These are phyloP conservation scores for Cardamine chenopodiifolia DNA, from an alignment of 345 rosid genomes.

Conservation along the genomic window DNA sequence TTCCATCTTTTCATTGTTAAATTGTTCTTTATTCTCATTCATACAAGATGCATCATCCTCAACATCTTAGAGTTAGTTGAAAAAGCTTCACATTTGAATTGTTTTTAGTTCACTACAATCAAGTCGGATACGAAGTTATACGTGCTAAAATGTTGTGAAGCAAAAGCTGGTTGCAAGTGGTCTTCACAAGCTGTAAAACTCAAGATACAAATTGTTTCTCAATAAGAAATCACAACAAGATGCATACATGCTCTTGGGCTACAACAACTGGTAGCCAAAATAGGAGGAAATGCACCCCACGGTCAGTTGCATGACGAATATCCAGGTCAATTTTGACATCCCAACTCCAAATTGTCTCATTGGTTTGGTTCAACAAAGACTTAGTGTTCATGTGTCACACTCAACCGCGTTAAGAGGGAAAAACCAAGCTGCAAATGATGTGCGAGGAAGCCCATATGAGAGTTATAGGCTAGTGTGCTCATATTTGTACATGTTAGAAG, in stretches of 20 bases:
- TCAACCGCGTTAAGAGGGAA: not conserved
- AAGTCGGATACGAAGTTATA: too few relatives aligned
- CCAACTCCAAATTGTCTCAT: not conserved
- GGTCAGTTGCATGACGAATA: not conserved
- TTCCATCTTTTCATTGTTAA: not conserved
- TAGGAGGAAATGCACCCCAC: not conserved
- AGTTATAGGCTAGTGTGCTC: too few relatives aligned
- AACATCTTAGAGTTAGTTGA: too few relatives aligned
- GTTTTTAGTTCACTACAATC: too few relatives aligned
- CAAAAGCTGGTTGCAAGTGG: too few relatives aligned
- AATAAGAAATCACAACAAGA: not conserved
- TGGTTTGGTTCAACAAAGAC: not conserved
- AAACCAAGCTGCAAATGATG: too few relatives aligned
- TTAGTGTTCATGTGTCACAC: not conserved
- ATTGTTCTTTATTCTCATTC: too few relatives aligned
- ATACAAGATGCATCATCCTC: too few relatives aligned
- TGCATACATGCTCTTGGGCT: not conserved
- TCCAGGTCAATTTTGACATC: not conserved
- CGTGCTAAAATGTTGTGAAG: too few relatives aligned
- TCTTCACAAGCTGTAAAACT: too few relatives aligned
- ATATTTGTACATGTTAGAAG: too few relatives aligned
- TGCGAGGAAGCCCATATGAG: not conserved
- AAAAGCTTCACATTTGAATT: too few relatives aligned
- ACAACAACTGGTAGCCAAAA: not conserved
- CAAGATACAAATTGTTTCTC: not conserved